Conservation (phyloP, 768 basidiomycete species). For the Omphalotus guepiniiformis region DNA sequence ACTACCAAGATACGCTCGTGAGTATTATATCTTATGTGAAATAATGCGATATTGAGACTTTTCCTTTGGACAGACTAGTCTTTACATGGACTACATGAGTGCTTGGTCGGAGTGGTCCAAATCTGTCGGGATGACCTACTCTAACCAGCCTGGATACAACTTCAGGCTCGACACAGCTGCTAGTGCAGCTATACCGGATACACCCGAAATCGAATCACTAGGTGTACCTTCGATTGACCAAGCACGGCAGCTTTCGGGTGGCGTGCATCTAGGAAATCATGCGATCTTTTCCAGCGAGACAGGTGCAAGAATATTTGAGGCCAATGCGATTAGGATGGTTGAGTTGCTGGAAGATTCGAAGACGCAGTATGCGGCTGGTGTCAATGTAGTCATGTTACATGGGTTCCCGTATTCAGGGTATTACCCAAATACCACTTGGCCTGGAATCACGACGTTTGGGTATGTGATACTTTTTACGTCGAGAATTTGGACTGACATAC, state of each 20-base stretch:
- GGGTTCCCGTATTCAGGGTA: constrained; percentile 16
- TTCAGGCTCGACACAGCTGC: constrained; percentile 15
- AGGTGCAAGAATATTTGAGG: constrained; percentile 8
- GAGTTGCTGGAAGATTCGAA: constrained; percentile 13
- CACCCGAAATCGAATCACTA: constrained; percentile 15
- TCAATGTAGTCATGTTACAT: constrained; percentile 13
- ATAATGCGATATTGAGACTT: background rate
- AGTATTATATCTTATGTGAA: background rate
- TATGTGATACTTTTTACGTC: background rate
- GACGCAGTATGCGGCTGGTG: constrained; percentile 13
- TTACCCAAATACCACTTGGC: constrained; percentile 14
- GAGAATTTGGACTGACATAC: background rate
- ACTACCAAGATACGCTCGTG: constrained; percentile 15
- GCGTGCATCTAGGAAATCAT: constrained; percentile 14
- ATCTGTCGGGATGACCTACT: constrained; percentile 12
- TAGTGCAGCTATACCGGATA: constrained; percentile 13
- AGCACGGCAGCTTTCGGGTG: constrained; percentile 14
- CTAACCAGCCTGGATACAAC: constrained; percentile 15
- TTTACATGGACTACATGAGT: constrained; percentile 14
- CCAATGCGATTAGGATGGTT: constrained; percentile 10
- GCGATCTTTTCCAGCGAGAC: constrained; percentile 12
- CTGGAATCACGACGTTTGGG: constrained; percentile 8
- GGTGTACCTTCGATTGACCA: constrained; percentile 14
- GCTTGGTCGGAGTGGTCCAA: constrained; percentile 10
- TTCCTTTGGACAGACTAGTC: constrained; percentile 9